Percentiles rank a stretch among this genome's conserved stretches.
These are phyloP conservation scores for Phaffia tasmanica DNA, from an alignment of 768 basidiomycete species.

Conservation along the genomic window DNA sequence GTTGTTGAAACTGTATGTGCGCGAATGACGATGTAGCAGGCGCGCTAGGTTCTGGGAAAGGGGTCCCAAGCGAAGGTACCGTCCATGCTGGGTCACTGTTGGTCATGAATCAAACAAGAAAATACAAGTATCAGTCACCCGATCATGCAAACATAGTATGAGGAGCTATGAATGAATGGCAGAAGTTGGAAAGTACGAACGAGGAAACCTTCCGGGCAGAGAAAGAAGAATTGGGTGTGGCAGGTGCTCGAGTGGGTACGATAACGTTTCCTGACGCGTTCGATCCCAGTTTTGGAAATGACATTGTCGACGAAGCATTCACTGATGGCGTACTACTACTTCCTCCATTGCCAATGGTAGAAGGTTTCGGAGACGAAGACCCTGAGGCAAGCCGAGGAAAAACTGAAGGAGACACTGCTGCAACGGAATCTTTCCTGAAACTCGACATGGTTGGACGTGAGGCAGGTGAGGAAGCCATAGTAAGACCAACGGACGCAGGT, in stretches of 20 bases:
- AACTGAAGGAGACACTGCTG: neutral
- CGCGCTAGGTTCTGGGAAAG: slow-evolving; percentile 25
- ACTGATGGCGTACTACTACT: neutral
- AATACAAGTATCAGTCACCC: slow-evolving; percentile 12
- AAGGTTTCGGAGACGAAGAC: neutral
- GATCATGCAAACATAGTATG: slow-evolving; percentile 15
- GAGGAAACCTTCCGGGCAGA: slow-evolving; percentile 27
- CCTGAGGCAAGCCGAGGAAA: neutral
- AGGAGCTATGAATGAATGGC: slow-evolving; percentile 18
- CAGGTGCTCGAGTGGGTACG: slow-evolving; percentile 9
- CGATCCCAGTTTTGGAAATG: neutral
- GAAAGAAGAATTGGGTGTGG: slow-evolving; percentile 45
- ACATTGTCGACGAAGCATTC: neutral
- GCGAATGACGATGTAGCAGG: slow-evolving; percentile 32
- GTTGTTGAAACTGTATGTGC: slow-evolving; percentile 69
- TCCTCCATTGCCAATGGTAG: neutral
- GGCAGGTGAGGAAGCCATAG: slow-evolving; percentile 31
- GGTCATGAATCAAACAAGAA: slow-evolving; percentile 8
- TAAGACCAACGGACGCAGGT: slow-evolving; percentile 26
- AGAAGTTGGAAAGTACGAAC: slow-evolving; percentile 27
- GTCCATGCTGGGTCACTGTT: slow-evolving; percentile 51
- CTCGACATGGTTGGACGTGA: slow-evolving; percentile 33
- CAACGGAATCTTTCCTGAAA: neutral
- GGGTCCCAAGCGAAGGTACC: slow-evolving; percentile 29
- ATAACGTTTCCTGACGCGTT: slow-evolving; percentile 23